phyloP scores from a whole-genome alignment of 78 protist species.

The Blattamonas nauphoetae region DNA sequence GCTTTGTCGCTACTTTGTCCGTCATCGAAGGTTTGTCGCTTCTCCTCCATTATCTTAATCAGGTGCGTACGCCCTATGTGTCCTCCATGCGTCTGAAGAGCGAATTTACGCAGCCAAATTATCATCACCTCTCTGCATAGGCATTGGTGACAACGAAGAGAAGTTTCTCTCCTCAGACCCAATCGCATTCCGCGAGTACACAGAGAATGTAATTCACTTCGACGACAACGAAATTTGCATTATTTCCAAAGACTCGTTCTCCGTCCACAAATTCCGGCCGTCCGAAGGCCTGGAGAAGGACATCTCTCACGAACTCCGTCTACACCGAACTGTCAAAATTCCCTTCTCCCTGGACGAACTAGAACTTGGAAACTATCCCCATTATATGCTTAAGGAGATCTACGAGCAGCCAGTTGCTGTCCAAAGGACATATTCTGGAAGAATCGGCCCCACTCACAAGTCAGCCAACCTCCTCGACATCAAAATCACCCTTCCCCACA shows the following conservation, averaged over 20 bases:
- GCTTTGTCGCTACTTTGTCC: not conserved
- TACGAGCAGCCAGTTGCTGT: conserved; percentile 80
- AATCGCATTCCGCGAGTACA: not conserved
- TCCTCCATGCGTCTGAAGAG: not conserved
- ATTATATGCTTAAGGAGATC: conserved; percentile 91
- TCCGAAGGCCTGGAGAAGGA: too few species aligned
- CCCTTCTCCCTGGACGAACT: conserved; percentile 23
- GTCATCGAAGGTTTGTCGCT: not conserved
- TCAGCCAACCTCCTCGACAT: not conserved
- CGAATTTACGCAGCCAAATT: not conserved
- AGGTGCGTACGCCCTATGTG: conserved; percentile 1
- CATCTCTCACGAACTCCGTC: not conserved
- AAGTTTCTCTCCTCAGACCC: conserved; percentile 7
- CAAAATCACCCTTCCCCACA: not conserved
- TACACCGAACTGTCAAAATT: not conserved
- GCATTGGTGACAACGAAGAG: not conserved
- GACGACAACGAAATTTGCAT: not conserved
- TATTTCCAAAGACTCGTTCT: not conserved
- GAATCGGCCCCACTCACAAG: not conserved
- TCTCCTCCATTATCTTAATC: not conserved
- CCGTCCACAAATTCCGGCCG: not conserved
- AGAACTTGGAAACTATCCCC: conserved; percentile 55
- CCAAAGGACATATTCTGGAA: not conserved
- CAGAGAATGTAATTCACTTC: not conserved
- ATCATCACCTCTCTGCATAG: not conserved